These are phyloP conservation scores for Lophiostoma macrostomum DNA, from an alignment of 495 filamentous ascomycete species.

Conservation along the genomic window DNA sequence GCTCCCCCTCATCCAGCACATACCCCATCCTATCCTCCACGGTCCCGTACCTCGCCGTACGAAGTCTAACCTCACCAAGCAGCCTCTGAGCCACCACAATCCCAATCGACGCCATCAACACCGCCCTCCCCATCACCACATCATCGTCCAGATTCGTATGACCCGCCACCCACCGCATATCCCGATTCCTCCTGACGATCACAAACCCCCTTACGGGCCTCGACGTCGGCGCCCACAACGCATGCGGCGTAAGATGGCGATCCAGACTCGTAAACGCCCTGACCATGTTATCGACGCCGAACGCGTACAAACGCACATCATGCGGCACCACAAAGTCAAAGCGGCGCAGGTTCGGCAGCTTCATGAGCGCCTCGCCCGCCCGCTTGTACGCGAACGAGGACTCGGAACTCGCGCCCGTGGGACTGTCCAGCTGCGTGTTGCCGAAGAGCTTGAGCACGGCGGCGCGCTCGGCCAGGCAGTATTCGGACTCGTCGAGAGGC, in stretches of 20 bases:
- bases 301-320: too few relatives aligned
- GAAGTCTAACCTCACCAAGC: background rate
- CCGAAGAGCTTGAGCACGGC: background rate
- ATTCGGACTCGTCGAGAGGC: background rate
- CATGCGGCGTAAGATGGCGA: too few relatives aligned
- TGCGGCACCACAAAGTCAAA: too few relatives aligned
- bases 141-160: constrained; percentile 1
- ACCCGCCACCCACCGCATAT: background rate
- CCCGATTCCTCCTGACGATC: background rate
- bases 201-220: background rate
- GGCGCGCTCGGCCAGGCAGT: background rate
- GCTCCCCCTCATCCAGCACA: constrained; percentile 7
- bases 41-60: background rate
- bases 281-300: too few relatives aligned
- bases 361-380: too few relatives aligned
- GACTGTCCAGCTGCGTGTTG: background rate
- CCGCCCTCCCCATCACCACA: background rate
- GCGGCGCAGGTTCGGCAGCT: too few relatives aligned
- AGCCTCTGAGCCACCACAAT: too few relatives aligned
- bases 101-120: too few relatives aligned
- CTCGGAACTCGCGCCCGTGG: background rate
- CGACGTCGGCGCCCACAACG: background rate
- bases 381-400: too few relatives aligned
- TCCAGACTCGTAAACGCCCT: too few relatives aligned
- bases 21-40: background rate